Base-by-base conservation (phyloP, 1,139 yeast genomes). In the Nakaseomyces delphensis region DNA sequence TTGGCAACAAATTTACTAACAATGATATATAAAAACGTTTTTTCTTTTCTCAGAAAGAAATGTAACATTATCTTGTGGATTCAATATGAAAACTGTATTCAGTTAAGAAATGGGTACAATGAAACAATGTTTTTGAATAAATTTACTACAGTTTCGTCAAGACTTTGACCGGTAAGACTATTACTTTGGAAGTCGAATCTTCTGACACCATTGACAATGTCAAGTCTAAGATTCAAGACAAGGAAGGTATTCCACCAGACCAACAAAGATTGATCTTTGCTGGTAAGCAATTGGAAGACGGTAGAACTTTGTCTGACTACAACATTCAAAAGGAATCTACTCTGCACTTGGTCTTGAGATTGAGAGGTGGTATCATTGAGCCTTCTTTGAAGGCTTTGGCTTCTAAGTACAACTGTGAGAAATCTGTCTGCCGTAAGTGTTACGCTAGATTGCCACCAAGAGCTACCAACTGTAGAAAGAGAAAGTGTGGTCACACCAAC, bases 381-480 rank as follows among this genome's bases (percentile, higher is more conserved):
- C 98, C 98, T 76, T 89, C 97, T 65, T 83, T 91, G 69, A 91
- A 89, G 79, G 96, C 94, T 65, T 83, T 91, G 69, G 98, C 98
- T 72, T 86, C 96, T 70, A 91, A 91, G 78, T 91, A 84, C 87
- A 91, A 91, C 95, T 91, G 97, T 81, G 98, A 91, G 62, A 91
- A 91, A 77, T 73, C 96, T 62, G 91, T 91, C 71, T 91, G 98
- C 82, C 95, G 98, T 77, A 85, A 87, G 74, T 91, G 98, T 80
- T 91, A 91, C 83, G 97, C 98, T 66, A 93, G 98, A 82, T 87
- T 91, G 70, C 98, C 98, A 69, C 96, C 98, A 74, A 93, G 97
- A 83, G 98, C 98, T 65, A 91, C 98, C 76, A 91, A 91, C 96
- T 91, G 98, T 83, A 87, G 98, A 81, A 91, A 91, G 97, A 89